Evolutionary conservation across 208 protist species (phyloP).

Genomic region (Herpetomonas tarakana): DNA sequence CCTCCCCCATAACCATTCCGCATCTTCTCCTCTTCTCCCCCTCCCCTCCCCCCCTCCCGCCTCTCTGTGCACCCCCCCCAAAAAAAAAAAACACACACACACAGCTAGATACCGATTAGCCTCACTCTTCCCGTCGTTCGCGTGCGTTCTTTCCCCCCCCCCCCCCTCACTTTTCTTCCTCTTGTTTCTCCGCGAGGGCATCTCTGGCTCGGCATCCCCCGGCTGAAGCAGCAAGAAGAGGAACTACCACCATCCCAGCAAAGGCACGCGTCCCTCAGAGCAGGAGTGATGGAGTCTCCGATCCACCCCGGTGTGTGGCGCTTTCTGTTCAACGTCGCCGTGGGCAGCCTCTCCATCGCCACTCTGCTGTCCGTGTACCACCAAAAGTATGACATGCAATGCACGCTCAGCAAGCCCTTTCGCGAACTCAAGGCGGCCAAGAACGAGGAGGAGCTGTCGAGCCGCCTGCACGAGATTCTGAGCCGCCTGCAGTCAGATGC

Average conservation of each 20-base stretch:
- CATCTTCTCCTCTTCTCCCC: no score
- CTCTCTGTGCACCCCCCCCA: no score
- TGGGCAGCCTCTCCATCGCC: slow-evolving; percentile 43
- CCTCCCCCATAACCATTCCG: no score
- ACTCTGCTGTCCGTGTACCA: slow-evolving; percentile 78
- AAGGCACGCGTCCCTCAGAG: no score
- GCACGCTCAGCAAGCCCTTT: slow-evolving; percentile 33
- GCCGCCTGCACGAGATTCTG: slow-evolving; percentile 45
- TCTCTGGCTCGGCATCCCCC: no score
- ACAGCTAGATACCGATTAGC: background rate
- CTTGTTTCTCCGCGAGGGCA: background rate
- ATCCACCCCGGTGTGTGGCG: slow-evolving; percentile 75
- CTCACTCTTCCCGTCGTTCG: background rate
- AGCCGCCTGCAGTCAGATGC: slow-evolving; percentile 52
- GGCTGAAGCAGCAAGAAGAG: no score
- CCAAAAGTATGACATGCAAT: slow-evolving; percentile 63
- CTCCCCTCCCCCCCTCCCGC: no score
- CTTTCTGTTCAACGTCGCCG: slow-evolving; percentile 57
- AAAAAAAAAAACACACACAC: background rate
- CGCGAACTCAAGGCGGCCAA: slow-evolving; percentile 28
- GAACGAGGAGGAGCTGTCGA: slow-evolving; percentile 31
- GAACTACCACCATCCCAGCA: no score
- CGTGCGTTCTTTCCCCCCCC: background rate
- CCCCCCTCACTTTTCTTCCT: slow-evolving; percentile 3
- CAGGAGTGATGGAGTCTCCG: slow-evolving; percentile 70